Percentiles rank a stretch among this genome's conserved stretches.
Conservation (phyloP, 306 rosid species). For the Malus orientalis region DNA sequence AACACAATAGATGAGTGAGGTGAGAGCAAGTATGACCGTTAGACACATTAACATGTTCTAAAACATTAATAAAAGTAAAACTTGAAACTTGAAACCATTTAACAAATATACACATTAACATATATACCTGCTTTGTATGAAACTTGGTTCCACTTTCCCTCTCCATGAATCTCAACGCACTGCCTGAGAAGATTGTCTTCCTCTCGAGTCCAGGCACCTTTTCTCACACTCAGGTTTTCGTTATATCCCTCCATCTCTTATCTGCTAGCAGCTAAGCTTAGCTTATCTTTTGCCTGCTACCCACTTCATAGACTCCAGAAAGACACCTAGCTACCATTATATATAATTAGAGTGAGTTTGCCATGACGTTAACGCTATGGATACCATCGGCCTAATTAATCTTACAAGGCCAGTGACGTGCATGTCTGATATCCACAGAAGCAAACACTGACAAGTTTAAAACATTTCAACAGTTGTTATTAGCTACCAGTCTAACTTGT, state of each 20-base stretch:
- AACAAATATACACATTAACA: not conserved
- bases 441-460: not conserved
- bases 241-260: not conserved
- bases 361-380: too few relatives aligned
- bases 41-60: too few relatives aligned
- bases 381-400: too few relatives aligned
- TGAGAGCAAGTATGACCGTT: not conserved
- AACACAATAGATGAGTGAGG: too few relatives aligned
- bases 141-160: slow-evolving; percentile 21
- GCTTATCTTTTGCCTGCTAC: not conserved
- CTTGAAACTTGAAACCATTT: not conserved
- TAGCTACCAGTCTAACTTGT: not conserved
- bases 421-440: not conserved
- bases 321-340: too few relatives aligned
- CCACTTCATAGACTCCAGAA: too few relatives aligned
- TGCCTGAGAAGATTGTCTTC: slow-evolving; percentile 17
- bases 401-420: not conserved
- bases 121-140: slow-evolving; percentile 15
- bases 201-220: slow-evolving; percentile 23
- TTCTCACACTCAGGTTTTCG: not conserved
- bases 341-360: not conserved
- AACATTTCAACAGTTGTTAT: not conserved
- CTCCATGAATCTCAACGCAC: slow-evolving; percentile 11
- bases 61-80: not conserved
- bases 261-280: not conserved